Evolutionary conservation across 129 eudicot genomes (phyloP).

Genomic region (Flaveria sonorensis): DNA sequence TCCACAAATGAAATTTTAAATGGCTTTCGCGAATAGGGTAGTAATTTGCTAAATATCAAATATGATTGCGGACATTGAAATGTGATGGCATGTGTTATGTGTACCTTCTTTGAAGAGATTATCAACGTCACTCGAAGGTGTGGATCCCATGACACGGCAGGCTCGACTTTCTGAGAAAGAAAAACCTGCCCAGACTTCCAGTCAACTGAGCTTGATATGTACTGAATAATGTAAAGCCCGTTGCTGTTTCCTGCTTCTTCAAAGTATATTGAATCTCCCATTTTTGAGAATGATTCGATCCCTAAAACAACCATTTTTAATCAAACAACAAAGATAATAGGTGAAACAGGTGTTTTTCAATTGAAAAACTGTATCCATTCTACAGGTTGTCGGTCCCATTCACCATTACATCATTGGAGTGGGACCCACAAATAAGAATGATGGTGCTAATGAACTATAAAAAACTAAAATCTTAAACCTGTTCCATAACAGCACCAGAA

Average conservation of each 20-base stretch:
- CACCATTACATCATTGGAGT: not conserved
- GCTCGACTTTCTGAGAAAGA: constrained; percentile 58
- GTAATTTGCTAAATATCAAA: not conserved
- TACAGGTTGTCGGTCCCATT: too few species aligned
- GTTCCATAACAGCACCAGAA: constrained; percentile 99
- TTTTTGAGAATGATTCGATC: constrained; percentile 89
- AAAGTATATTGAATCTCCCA: constrained; percentile 95
- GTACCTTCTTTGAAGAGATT: constrained; percentile 57
- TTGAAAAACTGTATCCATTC: too few species aligned
- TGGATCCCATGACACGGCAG: constrained; percentile 68
- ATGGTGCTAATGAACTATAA: constrained; percentile 5
- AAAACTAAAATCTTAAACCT: constrained; percentile 44
- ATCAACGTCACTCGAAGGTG: constrained; percentile 54
- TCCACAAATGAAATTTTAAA: not conserved
- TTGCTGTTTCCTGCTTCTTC: constrained; percentile 57
- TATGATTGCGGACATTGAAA: not conserved
- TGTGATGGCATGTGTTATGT: not conserved
- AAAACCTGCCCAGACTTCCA: constrained; percentile 66
- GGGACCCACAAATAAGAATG: not conserved
- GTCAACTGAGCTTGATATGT: constrained; percentile 72
- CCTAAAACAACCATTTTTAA: constrained; percentile 46
- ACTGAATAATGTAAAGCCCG: constrained; percentile 72
- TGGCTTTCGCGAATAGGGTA: not conserved
- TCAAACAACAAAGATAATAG: not conserved
- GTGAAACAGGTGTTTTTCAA: not conserved